A percentile compares a stretch with the other conserved stretches of the same genome.
These are phyloP conservation scores for Pseudozyma sp. DNA, from an alignment of 1,284 basidiomycete genomes.

Conservation along the genomic window DNA sequence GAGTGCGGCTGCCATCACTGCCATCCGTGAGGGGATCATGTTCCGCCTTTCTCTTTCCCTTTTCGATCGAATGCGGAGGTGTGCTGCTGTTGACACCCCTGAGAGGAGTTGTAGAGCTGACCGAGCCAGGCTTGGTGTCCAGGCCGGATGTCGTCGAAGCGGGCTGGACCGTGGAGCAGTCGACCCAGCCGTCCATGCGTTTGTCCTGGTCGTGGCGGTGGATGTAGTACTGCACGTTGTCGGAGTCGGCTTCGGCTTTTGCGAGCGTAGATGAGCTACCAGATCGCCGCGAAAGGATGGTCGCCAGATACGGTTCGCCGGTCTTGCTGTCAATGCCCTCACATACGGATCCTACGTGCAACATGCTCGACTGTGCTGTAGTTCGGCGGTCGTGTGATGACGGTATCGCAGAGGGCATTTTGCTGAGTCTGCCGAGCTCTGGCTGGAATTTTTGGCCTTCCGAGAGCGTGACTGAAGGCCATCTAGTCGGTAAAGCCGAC, in stretches of 20 bases:
- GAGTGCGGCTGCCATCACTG: conserved; percentile 31
- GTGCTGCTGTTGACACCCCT: conserved; percentile 14
- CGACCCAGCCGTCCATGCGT: conserved; percentile 47
- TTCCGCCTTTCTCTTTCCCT: conserved; percentile 39
- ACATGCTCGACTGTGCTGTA: conserved; percentile 3
- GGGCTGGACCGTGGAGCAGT: conserved; percentile 18
- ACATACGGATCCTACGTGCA: conserved; percentile 35
- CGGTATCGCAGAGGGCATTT: conserved; percentile 17
- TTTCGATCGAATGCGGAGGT: conserved; percentile 14
- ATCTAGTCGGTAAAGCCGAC: too few relatives aligned
- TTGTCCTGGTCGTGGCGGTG: conserved; percentile 48
- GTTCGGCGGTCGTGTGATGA: conserved; percentile 10
- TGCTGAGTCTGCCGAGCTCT: neutral
- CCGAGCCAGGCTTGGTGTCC: neutral
- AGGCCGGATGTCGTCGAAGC: neutral
- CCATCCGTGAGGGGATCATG: conserved; percentile 22
- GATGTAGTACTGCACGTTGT: conserved; percentile 39
- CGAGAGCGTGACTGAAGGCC: too few relatives aligned
- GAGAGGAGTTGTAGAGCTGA: neutral
- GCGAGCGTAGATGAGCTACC: conserved; percentile 33
- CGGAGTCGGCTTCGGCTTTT: conserved; percentile 11
- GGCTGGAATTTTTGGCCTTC: neutral
- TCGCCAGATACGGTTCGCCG: conserved; percentile 7
- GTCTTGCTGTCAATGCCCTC: conserved; percentile 26
- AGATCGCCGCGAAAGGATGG: conserved; percentile 29